A percentile compares a stretch with the other conserved stretches of the same genome.
phyloP scores from a whole-genome alignment of 1,284 basidiomycete species.

The Cutaneotrichosporon dermatis region DNA sequence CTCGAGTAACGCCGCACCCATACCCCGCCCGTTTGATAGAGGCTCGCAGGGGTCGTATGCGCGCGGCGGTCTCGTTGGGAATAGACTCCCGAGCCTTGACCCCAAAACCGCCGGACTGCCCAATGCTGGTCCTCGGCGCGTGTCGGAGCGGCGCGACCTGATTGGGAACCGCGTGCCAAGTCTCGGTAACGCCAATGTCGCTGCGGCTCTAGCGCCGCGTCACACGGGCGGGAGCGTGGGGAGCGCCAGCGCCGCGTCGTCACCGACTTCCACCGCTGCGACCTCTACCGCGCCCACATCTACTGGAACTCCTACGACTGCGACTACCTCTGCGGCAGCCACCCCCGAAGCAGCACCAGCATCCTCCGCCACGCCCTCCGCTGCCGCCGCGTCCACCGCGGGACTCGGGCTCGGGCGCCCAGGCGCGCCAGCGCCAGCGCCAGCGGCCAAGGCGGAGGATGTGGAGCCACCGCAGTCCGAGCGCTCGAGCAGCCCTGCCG shows the following conservation, averaged over 20 bases:
- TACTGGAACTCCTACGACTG: not conserved
- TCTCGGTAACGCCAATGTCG: constrained; percentile 2
- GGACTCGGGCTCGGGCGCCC: not conserved
- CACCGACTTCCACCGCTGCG: not conserved
- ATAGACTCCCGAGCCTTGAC: constrained; percentile 42
- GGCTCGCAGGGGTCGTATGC: constrained; percentile 12
- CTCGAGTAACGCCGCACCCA: not conserved
- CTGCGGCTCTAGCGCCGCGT: not conserved
- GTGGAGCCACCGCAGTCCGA: not conserved
- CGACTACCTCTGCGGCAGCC: constrained; percentile 1
- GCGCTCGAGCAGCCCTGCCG: constrained; percentile 6
- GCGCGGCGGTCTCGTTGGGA: constrained; percentile 41
- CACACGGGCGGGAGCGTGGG: constrained; percentile 2
- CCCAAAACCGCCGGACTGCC: constrained; percentile 38
- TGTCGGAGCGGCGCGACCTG: constrained; percentile 36
- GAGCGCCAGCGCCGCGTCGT: not conserved
- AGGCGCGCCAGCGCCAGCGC: not conserved
- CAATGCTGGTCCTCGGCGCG: constrained; percentile 23
- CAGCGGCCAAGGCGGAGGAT: not conserved
- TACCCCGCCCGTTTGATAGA: not conserved
- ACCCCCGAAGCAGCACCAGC: not conserved
- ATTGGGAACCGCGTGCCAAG: constrained; percentile 45
- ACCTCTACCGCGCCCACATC: not conserved
- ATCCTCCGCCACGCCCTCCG: not conserved
- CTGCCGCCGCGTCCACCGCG: not conserved